Conservation (phyloP, 148 eudicot genomes). For the Euryodendron excelsum region DNA sequence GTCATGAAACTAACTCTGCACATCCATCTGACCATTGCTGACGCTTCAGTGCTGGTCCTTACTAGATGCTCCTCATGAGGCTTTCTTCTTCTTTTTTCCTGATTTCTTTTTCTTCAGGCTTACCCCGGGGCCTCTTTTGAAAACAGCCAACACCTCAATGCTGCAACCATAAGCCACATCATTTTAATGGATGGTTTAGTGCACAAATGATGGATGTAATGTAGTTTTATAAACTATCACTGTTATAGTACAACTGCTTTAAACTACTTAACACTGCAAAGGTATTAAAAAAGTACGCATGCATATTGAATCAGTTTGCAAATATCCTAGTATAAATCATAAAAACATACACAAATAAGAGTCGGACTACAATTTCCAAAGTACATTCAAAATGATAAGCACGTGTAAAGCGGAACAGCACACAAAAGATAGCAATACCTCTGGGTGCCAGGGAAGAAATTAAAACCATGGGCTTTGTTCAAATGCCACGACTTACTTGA, state of each 20-base stretch:
- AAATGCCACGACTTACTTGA: conserved; percentile 83
- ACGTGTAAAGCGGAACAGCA: background rate
- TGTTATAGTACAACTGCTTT: background rate
- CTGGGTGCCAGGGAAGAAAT: conserved; percentile 95
- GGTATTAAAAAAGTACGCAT: background rate
- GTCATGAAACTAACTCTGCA: conserved; percentile 11
- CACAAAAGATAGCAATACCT: conserved; percentile 40
- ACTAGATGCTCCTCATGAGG: conserved; percentile 30
- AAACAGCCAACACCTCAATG: conserved; percentile 90
- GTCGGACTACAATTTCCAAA: background rate
- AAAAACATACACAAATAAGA: background rate
- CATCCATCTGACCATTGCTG: background rate
- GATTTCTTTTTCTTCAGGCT: conserved; percentile 63
- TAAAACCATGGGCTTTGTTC: conserved; percentile 90
- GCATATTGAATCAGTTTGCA: too few species aligned
- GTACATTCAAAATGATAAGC: background rate
- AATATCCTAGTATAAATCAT: background rate
- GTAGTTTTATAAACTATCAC: background rate
- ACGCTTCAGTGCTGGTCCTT: background rate
- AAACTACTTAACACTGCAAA: background rate
- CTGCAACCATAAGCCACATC: conserved; percentile 48
- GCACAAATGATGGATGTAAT: background rate
- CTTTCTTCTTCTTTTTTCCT: conserved; percentile 63
- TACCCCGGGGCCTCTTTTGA: conserved; percentile 52
- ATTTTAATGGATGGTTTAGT: background rate